Evolutionary conservation across 352 stramenopile genomes (phyloP).

Genomic region (Pythium vanterpoolii): DNA sequence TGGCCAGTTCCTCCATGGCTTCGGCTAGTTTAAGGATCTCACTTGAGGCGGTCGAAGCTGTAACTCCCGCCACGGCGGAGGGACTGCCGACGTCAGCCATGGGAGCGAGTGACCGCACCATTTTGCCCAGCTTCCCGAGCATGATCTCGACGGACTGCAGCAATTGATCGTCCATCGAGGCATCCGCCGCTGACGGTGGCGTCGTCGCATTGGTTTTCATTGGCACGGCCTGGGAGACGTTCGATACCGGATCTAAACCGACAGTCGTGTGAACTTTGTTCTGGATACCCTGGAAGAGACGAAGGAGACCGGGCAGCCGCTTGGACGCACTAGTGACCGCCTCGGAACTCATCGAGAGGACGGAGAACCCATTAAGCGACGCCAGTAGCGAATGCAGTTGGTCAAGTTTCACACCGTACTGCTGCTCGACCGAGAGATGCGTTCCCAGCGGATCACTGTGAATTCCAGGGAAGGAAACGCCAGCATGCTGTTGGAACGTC

Average conservation of each 20-base stretch:
- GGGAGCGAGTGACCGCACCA: constrained; percentile 53
- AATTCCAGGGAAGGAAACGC: not conserved
- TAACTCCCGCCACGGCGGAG: constrained; percentile 12
- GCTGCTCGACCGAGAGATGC: constrained; percentile 47
- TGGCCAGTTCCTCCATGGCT: constrained; percentile 31
- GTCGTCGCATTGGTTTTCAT: not conserved
- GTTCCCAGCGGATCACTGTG: constrained; percentile 11
- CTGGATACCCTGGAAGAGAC: constrained; percentile 40
- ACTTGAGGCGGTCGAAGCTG: constrained; percentile 7
- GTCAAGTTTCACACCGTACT: constrained; percentile 63
- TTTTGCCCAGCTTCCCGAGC: constrained; percentile 53
- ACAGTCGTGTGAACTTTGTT: constrained; percentile 39
- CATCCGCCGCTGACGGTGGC: not conserved
- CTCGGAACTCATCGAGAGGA: constrained; percentile 52
- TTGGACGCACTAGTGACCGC: constrained; percentile 48
- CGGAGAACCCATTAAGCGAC: constrained; percentile 30
- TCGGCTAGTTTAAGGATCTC: constrained; percentile 60
- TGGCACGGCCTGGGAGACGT: not conserved
- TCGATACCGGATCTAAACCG: constrained; percentile 27
- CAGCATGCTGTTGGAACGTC: constrained; percentile 1
- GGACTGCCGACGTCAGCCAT: constrained; percentile 32
- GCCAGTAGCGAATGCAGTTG: constrained; percentile 54
- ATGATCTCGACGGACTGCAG: constrained; percentile 40
- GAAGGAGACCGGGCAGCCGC: constrained; percentile 38
- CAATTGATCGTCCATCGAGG: constrained; percentile 16